A percentile compares a stretch with the other conserved stretches of the same genome.
phyloP scores from a whole-genome alignment of 148 eudicot genomes.

The Camellia japonica region DNA sequence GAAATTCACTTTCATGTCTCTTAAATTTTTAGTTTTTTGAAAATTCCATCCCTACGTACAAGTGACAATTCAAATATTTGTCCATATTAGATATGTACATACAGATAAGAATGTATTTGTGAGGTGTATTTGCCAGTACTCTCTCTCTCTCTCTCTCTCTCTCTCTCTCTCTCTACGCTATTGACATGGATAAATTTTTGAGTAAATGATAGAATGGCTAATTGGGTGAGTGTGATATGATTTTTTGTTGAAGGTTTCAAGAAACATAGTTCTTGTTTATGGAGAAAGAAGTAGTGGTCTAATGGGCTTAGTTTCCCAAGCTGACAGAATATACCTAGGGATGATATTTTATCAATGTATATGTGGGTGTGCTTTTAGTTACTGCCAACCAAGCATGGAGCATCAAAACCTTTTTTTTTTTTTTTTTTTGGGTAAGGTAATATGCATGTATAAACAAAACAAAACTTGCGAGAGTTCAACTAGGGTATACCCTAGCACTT shows the following conservation, averaged over 20 bases:
- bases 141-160: too few species aligned
- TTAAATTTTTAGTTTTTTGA: background rate
- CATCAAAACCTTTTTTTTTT: too few species aligned
- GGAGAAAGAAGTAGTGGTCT: conserved; percentile 48
- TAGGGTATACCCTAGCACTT: too few species aligned
- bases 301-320: conserved; percentile 40
- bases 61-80: too few species aligned
- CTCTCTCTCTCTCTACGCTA: too few species aligned
- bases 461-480: too few species aligned
- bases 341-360: too few species aligned
- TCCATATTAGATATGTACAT: background rate
- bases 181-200: too few species aligned
- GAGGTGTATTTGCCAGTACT: background rate
- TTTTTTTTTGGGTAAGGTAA: too few species aligned
- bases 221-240: background rate
- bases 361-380: background rate
- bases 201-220: background rate
- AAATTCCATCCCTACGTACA: background rate
- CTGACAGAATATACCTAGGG: conserved; percentile 7
- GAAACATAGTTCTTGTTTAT: conserved; percentile 41
- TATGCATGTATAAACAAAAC: too few species aligned
- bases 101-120: background rate
- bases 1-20: background rate
- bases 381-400: background rate
- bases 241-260: conserved; percentile 28